Conservation (phyloP, 1,284 basidiomycete genomes). For the Sanghuangporus weigelae region DNA sequence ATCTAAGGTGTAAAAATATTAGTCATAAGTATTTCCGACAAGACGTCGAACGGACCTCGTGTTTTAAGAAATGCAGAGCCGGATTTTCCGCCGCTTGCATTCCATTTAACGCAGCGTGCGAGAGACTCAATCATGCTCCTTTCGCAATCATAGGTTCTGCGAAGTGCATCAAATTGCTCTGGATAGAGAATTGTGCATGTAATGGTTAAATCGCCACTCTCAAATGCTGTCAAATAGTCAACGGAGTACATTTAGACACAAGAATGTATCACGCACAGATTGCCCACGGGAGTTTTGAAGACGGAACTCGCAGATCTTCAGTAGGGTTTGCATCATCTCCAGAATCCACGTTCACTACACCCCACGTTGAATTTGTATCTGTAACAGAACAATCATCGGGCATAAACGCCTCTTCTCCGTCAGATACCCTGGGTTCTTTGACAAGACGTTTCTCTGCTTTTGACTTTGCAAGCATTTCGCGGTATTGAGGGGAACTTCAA, state of each 20-base stretch:
- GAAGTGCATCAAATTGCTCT: slow-evolving; percentile 94
- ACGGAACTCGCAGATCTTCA: slow-evolving; percentile 71
- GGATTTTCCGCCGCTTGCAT: slow-evolving; percentile 86
- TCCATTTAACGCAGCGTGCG: slow-evolving; percentile 94
- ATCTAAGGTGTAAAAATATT: slow-evolving; percentile 79
- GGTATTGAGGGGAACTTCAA: slow-evolving; percentile 78
- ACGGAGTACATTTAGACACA: background rate
- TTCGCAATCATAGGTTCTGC: slow-evolving; percentile 90
- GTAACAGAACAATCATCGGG: slow-evolving; percentile 77
- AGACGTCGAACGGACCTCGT: background rate
- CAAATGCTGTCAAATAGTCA: slow-evolving; percentile 57
- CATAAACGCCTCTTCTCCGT: slow-evolving; percentile 77
- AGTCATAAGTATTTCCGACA: slow-evolving; percentile 44
- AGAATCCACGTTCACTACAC: slow-evolving; percentile 75
- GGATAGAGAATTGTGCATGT: slow-evolving; percentile 95
- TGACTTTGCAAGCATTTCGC: slow-evolving; percentile 76
- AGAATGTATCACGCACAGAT: slow-evolving; percentile 48
- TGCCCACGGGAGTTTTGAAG: slow-evolving; percentile 74
- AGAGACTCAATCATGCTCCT: slow-evolving; percentile 92
- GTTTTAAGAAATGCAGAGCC: background rate
- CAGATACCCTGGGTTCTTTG: slow-evolving; percentile 60
- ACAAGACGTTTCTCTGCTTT: slow-evolving; percentile 66
- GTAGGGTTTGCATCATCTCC: slow-evolving; percentile 62
- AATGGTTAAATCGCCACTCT: slow-evolving; percentile 88
- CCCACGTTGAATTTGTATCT: slow-evolving; percentile 80